phyloP scores from a whole-genome alignment of 768 basidiomycete species.

The Butyriboletus loyo region DNA sequence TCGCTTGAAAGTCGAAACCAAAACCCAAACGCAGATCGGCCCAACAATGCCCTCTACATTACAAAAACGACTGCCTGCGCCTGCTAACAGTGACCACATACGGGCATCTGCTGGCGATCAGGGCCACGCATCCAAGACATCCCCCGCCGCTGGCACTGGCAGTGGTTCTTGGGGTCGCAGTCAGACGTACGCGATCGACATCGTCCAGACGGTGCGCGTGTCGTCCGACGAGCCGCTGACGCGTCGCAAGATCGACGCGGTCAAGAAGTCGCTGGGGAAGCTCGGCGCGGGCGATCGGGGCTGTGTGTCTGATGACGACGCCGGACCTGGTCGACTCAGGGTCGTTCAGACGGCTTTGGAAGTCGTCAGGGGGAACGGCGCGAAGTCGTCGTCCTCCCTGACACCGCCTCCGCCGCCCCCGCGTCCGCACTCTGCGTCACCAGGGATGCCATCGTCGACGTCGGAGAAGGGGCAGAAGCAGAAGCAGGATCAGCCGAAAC shows the following conservation, averaged over 20 bases:
- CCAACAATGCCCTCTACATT: slow-evolving; percentile 17
- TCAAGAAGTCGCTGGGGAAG: slow-evolving; percentile 28
- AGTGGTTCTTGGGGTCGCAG: slow-evolving; percentile 1
- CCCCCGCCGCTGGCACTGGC: not conserved
- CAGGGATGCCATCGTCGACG: slow-evolving; percentile 9
- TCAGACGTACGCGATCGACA: slow-evolving; percentile 27
- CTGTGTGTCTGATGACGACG: slow-evolving; percentile 29
- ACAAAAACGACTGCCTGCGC: slow-evolving; percentile 17
- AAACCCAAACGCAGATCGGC: not conserved
- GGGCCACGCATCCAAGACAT: not conserved
- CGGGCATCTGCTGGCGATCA: slow-evolving; percentile 7
- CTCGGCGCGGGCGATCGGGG: slow-evolving; percentile 26
- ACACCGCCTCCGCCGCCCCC: slow-evolving; percentile 15
- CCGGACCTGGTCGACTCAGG: slow-evolving; percentile 18
- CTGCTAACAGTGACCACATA: slow-evolving; percentile 1
- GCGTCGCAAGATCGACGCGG: slow-evolving; percentile 24
- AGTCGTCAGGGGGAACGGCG: slow-evolving; percentile 15
- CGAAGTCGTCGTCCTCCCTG: slow-evolving; percentile 5
- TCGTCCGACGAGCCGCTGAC: slow-evolving; percentile 28
- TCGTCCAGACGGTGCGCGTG: slow-evolving; percentile 30
- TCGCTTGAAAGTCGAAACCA: not conserved
- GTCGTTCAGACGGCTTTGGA: slow-evolving; percentile 26
- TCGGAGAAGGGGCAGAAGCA: no score
- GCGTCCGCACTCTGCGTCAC: slow-evolving; percentile 23
- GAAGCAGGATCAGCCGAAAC: slow-evolving; percentile 2